These are phyloP conservation scores for Sporothrix variecibatus DNA, from an alignment of 2,329 filamentous ascomycete genomes.

Conservation along the genomic window DNA sequence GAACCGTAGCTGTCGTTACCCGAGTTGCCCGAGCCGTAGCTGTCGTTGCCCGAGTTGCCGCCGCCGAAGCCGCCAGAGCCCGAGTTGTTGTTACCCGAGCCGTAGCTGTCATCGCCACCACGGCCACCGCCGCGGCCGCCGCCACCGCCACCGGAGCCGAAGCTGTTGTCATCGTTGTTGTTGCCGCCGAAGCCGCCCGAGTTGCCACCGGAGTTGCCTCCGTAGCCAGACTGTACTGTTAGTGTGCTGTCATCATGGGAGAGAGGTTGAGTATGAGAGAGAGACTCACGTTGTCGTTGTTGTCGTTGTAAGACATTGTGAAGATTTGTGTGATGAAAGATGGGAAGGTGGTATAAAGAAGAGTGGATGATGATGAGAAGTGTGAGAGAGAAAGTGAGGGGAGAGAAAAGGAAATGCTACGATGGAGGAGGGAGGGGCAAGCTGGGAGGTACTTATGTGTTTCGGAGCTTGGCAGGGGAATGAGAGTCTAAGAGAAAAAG, in stretches of 20 bases:
- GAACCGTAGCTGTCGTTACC: background rate
- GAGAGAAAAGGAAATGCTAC: background rate
- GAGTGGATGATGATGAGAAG: background rate
- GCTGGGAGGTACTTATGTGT: constrained; percentile 21
- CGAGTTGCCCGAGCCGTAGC: constrained; percentile 15
- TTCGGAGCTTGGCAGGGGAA: constrained; percentile 17
- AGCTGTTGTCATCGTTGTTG: constrained; percentile 24
- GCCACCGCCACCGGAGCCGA: constrained; percentile 10
- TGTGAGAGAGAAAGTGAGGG: background rate
- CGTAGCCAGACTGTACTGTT: constrained; percentile 26
- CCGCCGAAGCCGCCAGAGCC: constrained; percentile 20
- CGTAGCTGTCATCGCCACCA: constrained; percentile 12
- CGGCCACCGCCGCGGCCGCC: constrained; percentile 13
- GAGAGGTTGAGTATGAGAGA: background rate
- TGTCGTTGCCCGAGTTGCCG: constrained; percentile 3
- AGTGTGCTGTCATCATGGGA: background rate
- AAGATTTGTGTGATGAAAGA: constrained; percentile 14
- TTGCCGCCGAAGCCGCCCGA: constrained; percentile 31
- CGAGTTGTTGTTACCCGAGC: background rate
- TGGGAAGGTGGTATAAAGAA: background rate
- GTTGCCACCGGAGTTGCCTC: constrained; percentile 31
- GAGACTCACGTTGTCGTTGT: constrained; percentile 38
- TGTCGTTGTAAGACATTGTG: constrained; percentile 50
- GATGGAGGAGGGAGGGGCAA: background rate
- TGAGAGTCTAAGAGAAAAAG: background rate